Conservation (phyloP, 192 early-diverging fungal genomes). For the Physocladia obscura region DNA sequence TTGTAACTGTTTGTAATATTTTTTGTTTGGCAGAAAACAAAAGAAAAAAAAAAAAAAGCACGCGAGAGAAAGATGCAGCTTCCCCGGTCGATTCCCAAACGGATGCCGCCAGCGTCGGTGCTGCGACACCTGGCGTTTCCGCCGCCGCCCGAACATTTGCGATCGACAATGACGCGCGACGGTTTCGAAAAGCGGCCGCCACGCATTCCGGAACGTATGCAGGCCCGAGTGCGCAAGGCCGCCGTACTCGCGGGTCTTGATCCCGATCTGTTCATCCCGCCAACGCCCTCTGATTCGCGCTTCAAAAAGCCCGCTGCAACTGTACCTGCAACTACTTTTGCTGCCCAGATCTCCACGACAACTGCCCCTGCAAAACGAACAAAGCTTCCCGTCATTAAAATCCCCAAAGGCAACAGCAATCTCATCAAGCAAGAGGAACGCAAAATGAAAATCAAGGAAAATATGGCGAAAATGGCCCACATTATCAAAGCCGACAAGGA, state of each 20-base stretch:
- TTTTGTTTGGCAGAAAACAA: too few species aligned
- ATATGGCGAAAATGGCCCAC: slow-evolving; percentile 46
- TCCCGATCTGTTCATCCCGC: slow-evolving; percentile 21
- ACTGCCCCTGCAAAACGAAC: background rate
- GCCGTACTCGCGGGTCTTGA: slow-evolving; percentile 43
- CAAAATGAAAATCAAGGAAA: slow-evolving; percentile 43
- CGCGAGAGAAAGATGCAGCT: slow-evolving; percentile 9
- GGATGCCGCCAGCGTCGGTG: slow-evolving; percentile 47
- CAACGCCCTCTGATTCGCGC: slow-evolving; percentile 8
- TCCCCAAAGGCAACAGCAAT: slow-evolving; percentile 35
- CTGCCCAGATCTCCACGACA: background rate
- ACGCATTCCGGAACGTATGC: slow-evolving; percentile 35
- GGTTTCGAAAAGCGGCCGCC: slow-evolving; percentile 40
- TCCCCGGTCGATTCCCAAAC: slow-evolving; percentile 29
- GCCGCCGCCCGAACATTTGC: slow-evolving; percentile 32
- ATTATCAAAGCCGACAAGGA: slow-evolving; percentile 39
- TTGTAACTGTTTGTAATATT: background rate
- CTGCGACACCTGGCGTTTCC: slow-evolving; percentile 48
- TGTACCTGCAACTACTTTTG: background rate
- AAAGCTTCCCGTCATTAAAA: too few species aligned
- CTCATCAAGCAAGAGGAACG: slow-evolving; percentile 37
- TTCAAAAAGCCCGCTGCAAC: background rate
- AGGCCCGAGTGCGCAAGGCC: slow-evolving; percentile 42
- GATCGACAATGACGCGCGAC: slow-evolving; percentile 15
- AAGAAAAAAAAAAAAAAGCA: slow-evolving; percentile 3